Conservation (phyloP, 2,329 filamentous ascomycete species). For the Alternaria consortialis region DNA sequence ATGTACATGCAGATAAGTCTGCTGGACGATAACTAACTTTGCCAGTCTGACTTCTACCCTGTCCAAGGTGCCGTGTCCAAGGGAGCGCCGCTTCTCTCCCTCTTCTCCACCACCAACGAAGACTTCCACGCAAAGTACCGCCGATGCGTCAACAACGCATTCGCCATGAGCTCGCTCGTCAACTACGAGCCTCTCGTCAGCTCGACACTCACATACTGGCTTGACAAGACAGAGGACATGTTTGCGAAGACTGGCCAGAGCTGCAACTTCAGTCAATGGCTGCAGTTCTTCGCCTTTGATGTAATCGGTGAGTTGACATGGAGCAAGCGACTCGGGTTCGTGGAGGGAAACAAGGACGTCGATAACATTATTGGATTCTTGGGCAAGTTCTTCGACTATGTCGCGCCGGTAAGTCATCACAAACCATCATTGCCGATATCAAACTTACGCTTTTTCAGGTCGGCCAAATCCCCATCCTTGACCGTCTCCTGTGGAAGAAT, state of each 20-base stretch:
- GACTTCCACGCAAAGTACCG: conserved; percentile 78
- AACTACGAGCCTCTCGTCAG: conserved; percentile 84
- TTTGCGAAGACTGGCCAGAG: conserved; percentile 54
- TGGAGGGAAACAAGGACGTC: conserved; percentile 77
- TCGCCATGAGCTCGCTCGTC: conserved; percentile 78
- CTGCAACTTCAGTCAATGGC: conserved; percentile 75
- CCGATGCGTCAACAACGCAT: conserved; percentile 77
- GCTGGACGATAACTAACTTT: conserved; percentile 2
- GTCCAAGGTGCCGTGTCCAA: conserved; percentile 78
- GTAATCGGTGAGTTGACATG: conserved; percentile 82
- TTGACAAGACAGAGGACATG: conserved; percentile 59
- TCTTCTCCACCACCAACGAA: conserved; percentile 81
- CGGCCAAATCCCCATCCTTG: conserved; percentile 78
- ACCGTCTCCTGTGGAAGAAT: conserved; percentile 76
- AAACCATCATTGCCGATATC: not conserved
- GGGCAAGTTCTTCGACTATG: conserved; percentile 72
- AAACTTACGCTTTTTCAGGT: conserved; percentile 56
- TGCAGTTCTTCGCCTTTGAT: conserved; percentile 84
- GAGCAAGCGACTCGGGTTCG: conserved; percentile 76
- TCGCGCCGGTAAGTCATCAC: conserved; percentile 66
- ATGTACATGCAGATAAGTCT: conserved; percentile 18
- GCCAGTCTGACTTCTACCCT: conserved; percentile 79
- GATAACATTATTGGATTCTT: conserved; percentile 76
- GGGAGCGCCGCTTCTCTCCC: conserved; percentile 72
- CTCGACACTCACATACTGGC: conserved; percentile 75